phyloP scores from a whole-genome alignment of 352 stramenopile species.

The Globisporangium spiculum region DNA sequence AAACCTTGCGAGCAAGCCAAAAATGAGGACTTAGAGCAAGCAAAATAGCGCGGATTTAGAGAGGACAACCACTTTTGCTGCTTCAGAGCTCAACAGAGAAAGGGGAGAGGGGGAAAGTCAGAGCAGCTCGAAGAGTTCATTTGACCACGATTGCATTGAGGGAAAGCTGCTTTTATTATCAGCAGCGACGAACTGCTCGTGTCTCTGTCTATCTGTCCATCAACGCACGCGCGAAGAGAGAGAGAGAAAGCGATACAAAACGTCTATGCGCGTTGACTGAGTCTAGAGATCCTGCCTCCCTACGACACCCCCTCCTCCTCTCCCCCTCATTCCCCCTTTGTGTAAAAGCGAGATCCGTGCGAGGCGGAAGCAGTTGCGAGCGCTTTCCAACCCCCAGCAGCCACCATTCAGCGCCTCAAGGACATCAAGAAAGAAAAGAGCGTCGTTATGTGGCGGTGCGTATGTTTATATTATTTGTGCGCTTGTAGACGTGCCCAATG shows the following conservation, averaged over 20 bases:
- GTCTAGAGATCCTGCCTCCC: neutral
- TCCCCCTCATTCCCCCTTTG: neutral
- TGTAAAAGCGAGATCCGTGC: constrained; percentile 9
- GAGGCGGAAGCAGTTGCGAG: constrained; percentile 7
- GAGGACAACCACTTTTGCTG: no score
- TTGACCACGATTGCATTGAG: neutral
- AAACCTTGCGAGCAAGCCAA: no score
- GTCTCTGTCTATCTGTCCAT: neutral
- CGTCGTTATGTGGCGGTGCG: constrained; percentile 19
- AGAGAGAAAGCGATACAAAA: neutral
- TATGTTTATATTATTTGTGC: neutral
- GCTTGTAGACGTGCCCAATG: neutral
- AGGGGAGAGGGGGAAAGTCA: constrained; percentile 1
- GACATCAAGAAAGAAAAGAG: constrained; percentile 23
- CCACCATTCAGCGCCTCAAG: constrained; percentile 22
- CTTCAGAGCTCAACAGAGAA: neutral
- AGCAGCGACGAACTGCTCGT: neutral
- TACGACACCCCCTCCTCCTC: neutral
- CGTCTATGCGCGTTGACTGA: neutral
- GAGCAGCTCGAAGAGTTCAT: neutral
- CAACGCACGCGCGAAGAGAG: neutral
- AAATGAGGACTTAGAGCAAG: no score
- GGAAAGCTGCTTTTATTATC: neutral
- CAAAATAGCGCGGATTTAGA: no score
- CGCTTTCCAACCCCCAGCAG: neutral